These are phyloP conservation scores for Clonostachys byssicola DNA, from an alignment of 2,329 filamentous ascomycete species.

Conservation along the genomic window DNA sequence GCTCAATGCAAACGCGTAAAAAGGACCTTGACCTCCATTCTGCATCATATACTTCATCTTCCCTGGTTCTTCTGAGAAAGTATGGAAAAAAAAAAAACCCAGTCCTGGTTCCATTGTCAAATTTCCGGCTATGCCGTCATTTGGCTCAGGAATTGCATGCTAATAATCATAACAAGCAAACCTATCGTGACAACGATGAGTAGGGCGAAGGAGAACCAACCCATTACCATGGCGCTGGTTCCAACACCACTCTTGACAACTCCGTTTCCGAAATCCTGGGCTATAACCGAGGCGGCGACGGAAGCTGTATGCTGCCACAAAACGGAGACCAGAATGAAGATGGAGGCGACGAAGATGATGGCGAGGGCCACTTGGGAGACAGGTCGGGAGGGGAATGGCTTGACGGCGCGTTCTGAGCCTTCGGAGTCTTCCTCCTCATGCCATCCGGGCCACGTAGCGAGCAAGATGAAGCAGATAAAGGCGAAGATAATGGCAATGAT, in stretches of 20 bases:
- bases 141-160: conserved; percentile 74
- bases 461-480: conserved; percentile 89
- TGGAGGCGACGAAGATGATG: conserved; percentile 77
- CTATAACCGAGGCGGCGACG: conserved; percentile 89
- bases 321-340: conserved; percentile 70
- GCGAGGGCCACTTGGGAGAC: conserved; percentile 91
- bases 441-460: conserved; percentile 97
- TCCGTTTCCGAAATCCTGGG: conserved; percentile 88
- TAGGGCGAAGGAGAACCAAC: conserved; percentile 94
- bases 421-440: conserved; percentile 82
- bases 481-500: conserved; percentile 98
- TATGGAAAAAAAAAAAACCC: conserved; percentile 1
- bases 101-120: background rate
- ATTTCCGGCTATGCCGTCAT: conserved; percentile 23
- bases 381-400: conserved; percentile 86
- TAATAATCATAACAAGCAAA: conserved; percentile 92
- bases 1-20: too few species aligned
- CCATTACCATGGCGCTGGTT: conserved; percentile 93
- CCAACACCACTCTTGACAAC: conserved; percentile 83
- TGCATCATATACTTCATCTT: conserved; percentile 4
- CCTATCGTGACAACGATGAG: conserved; percentile 96
- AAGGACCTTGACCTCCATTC: too few species aligned
- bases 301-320: conserved; percentile 95
- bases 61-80: conserved; percentile 1
- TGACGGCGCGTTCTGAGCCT: conserved; percentile 84